Conservation (phyloP, 108 stramenopile genomes). For the Cyclotella kingstonii region DNA sequence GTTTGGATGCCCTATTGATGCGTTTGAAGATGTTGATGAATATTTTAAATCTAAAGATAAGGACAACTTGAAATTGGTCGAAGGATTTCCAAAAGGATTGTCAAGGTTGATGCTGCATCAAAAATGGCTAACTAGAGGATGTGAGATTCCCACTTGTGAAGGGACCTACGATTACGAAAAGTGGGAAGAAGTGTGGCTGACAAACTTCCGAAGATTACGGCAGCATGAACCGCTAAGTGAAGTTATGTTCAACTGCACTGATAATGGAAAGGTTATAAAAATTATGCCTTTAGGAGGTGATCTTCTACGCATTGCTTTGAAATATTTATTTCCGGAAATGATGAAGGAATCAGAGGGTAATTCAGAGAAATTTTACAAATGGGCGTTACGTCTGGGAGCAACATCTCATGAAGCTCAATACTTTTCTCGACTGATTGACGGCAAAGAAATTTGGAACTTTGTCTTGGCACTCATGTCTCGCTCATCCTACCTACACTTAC, state of each 20-base stretch:
- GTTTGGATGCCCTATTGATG: conserved; percentile 18
- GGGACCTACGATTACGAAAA: background rate
- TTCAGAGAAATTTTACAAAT: conserved; percentile 7
- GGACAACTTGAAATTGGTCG: conserved; percentile 3
- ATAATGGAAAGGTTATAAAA: background rate
- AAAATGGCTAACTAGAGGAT: background rate
- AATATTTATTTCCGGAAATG: background rate
- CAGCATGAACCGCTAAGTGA: background rate
- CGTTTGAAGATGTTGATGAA: conserved; percentile 5
- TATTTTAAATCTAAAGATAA: no score
- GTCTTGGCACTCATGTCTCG: conserved; percentile 30
- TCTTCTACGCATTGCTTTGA: background rate
- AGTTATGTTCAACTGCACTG: background rate
- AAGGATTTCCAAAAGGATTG: conserved; percentile 21
- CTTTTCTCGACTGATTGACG: conserved; percentile 9
- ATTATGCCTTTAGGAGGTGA: background rate
- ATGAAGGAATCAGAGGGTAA: background rate
- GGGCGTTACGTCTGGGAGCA: conserved; percentile 30
- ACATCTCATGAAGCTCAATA: conserved; percentile 11
- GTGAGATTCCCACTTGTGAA: no score
- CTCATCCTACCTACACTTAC: conserved; percentile 29
- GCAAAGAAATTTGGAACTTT: conserved; percentile 33
- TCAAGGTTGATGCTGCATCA: conserved; percentile 4
- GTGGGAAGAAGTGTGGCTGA: background rate
- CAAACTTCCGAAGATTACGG: background rate